Evolutionary conservation across 169 alveolate genomes (phyloP), one percentile per base, ranked within the genome.

Genomic region (Plasmodium inui): DNA sequence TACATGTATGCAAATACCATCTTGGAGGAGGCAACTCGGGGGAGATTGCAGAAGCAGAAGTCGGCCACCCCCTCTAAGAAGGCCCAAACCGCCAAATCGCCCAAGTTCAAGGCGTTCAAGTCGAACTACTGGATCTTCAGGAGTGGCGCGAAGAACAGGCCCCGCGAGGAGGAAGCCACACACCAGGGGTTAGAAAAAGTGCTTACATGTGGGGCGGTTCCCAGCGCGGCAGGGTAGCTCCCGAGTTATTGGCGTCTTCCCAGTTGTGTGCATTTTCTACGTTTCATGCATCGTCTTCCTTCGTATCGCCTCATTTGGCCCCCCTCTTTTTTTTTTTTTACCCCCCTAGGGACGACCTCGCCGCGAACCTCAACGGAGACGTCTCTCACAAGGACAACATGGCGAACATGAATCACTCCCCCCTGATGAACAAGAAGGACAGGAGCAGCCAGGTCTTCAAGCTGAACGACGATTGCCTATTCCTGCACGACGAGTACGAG

Each of bases 401-500:
- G 30, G 71, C n/a, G 19, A 67, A 83, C 19, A n/a, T 12, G 30
- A 28, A 3, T 0, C 22, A 50, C 55, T 37, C 2, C 55, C 4
- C 37, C 61, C 67, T 37, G 32, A 88, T 55, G 22, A 39, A 79
- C 5, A 67, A 28, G 19, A 61, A 14, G 57, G 73, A 37, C 46
- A 28, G 8, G 39, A 84, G 28, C 3, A 44, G 28, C 50, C 2
- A 74, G 3, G 7, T 73, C 26, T 67, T 61, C 46, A 34, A 8
- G 19, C 61, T 86, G 46, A 74, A 86, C 30, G 76, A 55, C 44
- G 86, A 86, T 32, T 74, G 80, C 41, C 41, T 86, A 30, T 73
- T 79, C 57, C 67, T 44, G 76, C 90, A 88, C 71, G 94, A 88
- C 44, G 89, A 57, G 37, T n/a, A 79, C 10, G 94, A 88, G 70